Conservation (phyloP, 2,329 filamentous ascomycete genomes). For the Botryotinia convoluta region DNA sequence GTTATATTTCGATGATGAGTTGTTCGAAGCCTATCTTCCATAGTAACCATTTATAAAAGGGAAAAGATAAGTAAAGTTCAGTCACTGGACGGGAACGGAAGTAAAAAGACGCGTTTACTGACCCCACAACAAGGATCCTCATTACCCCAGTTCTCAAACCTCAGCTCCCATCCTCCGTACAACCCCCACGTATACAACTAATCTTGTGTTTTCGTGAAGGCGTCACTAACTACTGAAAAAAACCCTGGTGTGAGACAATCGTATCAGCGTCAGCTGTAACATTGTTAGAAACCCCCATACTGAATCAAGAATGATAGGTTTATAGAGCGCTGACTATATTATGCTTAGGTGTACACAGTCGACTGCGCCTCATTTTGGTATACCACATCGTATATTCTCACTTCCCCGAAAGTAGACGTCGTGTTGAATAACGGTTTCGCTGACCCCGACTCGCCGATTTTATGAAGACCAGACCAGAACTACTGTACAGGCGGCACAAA, state of each 20-base stretch:
- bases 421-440: background rate
- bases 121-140: conserved; percentile 11
- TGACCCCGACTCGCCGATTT: background rate
- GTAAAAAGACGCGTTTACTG: background rate
- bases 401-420: background rate
- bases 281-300: background rate
- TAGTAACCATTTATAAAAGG: background rate
- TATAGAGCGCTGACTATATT: too few species aligned
- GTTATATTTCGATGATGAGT: conserved; percentile 2
- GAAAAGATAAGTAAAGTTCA: background rate
- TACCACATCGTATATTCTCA: conserved; percentile 5
- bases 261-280: conserved; percentile 6
- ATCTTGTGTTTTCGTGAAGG: conserved; percentile 10
- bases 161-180: conserved; percentile 1
- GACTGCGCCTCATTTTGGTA: background rate
- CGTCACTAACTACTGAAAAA: background rate
- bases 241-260: background rate
- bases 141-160: conserved; percentile 12
- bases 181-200: conserved; percentile 2
- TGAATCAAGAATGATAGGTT: conserved; percentile 1
- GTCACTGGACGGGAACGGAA: background rate
- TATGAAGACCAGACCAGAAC: background rate
- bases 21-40: background rate
- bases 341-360: background rate
- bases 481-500: background rate